Evolutionary conservation across 2,329 filamentous ascomycete species (phyloP).

Genomic region (Colletotrichum sansevieriae): DNA sequence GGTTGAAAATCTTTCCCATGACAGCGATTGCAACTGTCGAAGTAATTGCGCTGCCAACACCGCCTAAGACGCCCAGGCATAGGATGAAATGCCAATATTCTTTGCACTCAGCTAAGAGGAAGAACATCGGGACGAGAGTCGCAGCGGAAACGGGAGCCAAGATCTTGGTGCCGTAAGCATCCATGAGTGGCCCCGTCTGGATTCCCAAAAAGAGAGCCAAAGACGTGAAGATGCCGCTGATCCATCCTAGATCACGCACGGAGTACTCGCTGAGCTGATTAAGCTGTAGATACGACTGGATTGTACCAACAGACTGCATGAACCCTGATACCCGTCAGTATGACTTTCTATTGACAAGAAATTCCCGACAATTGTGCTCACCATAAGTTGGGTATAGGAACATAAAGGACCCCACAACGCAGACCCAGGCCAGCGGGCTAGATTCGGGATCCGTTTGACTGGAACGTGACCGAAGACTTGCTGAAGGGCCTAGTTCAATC

Average conservation of each 20-base stretch:
- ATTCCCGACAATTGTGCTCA: neutral
- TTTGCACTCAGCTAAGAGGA: slow-evolving; percentile 60
- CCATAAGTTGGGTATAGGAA: slow-evolving; percentile 40
- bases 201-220: slow-evolving; percentile 59
- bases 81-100: slow-evolving; percentile 64
- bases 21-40: slow-evolving; percentile 52
- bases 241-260: slow-evolving; percentile 62
- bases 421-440: slow-evolving; percentile 37
- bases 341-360: neutral
- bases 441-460: slow-evolving; percentile 28
- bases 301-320: slow-evolving; percentile 61
- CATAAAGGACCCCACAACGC: slow-evolving; percentile 35
- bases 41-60: slow-evolving; percentile 55
- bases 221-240: slow-evolving; percentile 60
- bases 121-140: slow-evolving; percentile 54
- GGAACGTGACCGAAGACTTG: neutral
- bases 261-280: slow-evolving; percentile 59
- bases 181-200: slow-evolving; percentile 62
- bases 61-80: slow-evolving; percentile 57
- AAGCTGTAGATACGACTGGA: slow-evolving; percentile 60
- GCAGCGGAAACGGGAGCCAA: slow-evolving; percentile 54
- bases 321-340: slow-evolving; percentile 51
- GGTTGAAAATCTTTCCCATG: slow-evolving; percentile 48
- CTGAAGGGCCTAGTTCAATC: neutral
- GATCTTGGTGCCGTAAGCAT: slow-evolving; percentile 58